Evolutionary conservation across 129 eudicot species (phyloP), one percentile per base, ranked within the genome.

Genomic region (Oenanthe sinensis): DNA sequence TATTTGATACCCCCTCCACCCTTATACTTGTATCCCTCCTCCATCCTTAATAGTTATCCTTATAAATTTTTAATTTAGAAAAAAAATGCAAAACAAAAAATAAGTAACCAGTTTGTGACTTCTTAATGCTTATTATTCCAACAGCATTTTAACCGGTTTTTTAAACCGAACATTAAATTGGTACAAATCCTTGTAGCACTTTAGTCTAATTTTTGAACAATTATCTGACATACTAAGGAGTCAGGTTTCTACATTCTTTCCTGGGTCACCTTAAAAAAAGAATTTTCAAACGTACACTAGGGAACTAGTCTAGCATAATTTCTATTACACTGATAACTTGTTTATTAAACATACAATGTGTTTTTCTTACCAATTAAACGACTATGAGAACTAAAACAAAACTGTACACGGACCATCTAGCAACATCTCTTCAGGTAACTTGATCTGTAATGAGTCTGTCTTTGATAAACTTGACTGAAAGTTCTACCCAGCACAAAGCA

Each of bases 391-490:
- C 78, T n/a, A 36, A 55, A 9, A 76, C 79, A 79, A 24, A 79
- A 36, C 39, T 79, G 71, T 79, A 49, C 82, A 79, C 17, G 45
- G 60, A 43, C 72, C 58, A 72, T 42, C 82, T 42, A 45, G 15
- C 72, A 71, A 39, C 28, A 52, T 79, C 46, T 13, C 78, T 71
- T 26, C 33, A 71, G 33, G 45, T 28, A n/a, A 52, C 24, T 22
- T 46, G 12, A 40, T 71, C 71, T 71, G 44, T 79, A 19, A 71
- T 9, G 15, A 55, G 77, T 40, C 28, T 9, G 42, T 78, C 68
- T 69, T 52, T 37, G 2, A 36, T 19, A 48, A 47, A 28, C 50
- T 20, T 54, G 4, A 8, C 71, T 40, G 40, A 54, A 75, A 2
- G 58, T 46, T 46, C 20, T 44, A n/a, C 49, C 71, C 48, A 45